phyloP scores from a whole-genome alignment of 2,329 filamentous ascomycete genomes.

The Colletotrichum horii region DNA sequence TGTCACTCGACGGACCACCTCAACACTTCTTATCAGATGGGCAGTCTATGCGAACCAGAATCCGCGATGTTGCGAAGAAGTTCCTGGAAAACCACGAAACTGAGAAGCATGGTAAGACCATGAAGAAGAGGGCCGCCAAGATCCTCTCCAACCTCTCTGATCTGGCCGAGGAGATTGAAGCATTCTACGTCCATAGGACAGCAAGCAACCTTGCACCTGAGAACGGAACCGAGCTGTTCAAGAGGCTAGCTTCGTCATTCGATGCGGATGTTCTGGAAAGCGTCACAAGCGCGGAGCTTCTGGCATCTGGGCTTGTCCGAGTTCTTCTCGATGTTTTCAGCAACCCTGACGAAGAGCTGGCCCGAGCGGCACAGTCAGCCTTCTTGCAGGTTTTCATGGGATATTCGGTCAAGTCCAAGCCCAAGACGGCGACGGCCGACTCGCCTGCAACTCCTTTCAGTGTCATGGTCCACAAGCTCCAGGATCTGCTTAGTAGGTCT shows the following conservation, averaged over 20 bases:
- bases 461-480: conserved; percentile 89
- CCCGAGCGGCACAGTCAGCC: conserved; percentile 74
- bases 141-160: conserved; percentile 76
- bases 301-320: conserved; percentile 88
- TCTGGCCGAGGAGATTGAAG: conserved; percentile 74
- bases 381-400: conserved; percentile 96
- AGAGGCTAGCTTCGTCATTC: conserved; percentile 80
- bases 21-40: conserved; percentile 52
- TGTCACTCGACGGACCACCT: conserved; percentile 64
- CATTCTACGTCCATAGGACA: conserved; percentile 68
- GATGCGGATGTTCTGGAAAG: conserved; percentile 88
- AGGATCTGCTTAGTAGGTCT: conserved; percentile 93
- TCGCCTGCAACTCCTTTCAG: conserved; percentile 86
- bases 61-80: conserved; percentile 77
- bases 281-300: conserved; percentile 92
- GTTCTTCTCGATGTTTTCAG: conserved; percentile 84
- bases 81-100: conserved; percentile 86
- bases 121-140: conserved; percentile 79
- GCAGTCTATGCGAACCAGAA: conserved; percentile 71
- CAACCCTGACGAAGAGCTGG: conserved; percentile 66
- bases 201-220: conserved; percentile 48
- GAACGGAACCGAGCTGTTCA: conserved; percentile 72
- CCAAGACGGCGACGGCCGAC: conserved; percentile 67
- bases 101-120: conserved; percentile 70
- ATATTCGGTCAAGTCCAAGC: conserved; percentile 67